Base-by-base conservation (phyloP, 148 eudicot species). In the Talinum fruticosum region DNA sequence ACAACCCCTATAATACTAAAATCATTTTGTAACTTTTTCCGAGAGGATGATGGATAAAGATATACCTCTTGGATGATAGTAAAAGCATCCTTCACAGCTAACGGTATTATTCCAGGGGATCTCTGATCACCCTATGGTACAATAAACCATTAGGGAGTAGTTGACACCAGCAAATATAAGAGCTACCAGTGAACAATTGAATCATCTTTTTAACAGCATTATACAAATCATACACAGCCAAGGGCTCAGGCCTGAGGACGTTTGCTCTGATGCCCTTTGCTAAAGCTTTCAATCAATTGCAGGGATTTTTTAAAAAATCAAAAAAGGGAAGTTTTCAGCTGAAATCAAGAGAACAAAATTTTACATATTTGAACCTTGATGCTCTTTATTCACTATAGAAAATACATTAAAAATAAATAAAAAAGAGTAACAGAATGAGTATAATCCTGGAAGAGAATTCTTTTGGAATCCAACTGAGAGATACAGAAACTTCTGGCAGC, bases 81-180 rank as follows among this genome's bases (percentile, higher is more conserved):
- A 80, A 96, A 96, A 82, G 96, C 93, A 88, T 96, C 99, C 88
- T 96, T 96, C 71, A 96, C 99, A 82, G 97, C 99, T 89, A 96
- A 86, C 26, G 99, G 99, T 83, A 96, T 96, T 28, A 93, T 88
- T 41, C 99, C 99, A 69, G 99, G 99, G 72, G 99, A 96, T 84
- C 99, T 88, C 84, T 96, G 99, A 86, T 96, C 97, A 76, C 99
- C 99, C 99, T 96, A 87, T 69, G 36, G 41, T 45, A 61, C 24
- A 69, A 26, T 38, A 18, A 30, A 82, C 34, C 10, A 36, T 23
- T 5, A 54, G 33, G 47, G 66, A 37, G 35, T 34, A 47, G 23
- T 51, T 24, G 62, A 28, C 10, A 21, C 21, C 45, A 24, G 5
- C 3, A 30, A 71, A 3, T 38, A 28, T 66, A 34, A 47, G 18